A percentile compares a stretch with the other conserved stretches of the same genome.
Evolutionary conservation across 176 grass and related monocot species (phyloP).

Genomic region (Neostapfia colusana): DNA sequence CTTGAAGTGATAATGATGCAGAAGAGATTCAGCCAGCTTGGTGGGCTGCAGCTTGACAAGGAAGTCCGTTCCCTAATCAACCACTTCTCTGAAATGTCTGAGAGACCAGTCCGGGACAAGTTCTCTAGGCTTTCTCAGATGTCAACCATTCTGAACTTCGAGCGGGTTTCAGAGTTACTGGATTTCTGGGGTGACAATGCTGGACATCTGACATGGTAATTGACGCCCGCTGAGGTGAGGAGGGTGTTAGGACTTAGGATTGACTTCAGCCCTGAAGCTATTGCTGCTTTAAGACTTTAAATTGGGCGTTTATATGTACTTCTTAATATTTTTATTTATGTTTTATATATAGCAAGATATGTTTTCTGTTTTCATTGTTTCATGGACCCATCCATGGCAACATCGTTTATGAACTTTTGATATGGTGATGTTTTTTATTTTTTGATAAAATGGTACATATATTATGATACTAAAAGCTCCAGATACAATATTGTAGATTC

Average conservation of each 20-base stretch:
- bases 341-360: conserved; percentile 23
- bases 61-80: conserved; percentile 85
- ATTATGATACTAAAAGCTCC: too few species aligned
- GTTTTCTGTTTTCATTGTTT: not conserved
- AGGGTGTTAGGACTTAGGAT: conserved; percentile 80
- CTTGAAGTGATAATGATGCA: conserved; percentile 97
- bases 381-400: not conserved
- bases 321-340: conserved; percentile 7
- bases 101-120: conserved; percentile 79
- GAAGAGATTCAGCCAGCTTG: conserved; percentile 91
- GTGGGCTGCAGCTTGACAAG: conserved; percentile 81
- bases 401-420: not conserved
- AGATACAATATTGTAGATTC: too few species aligned
- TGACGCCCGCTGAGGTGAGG: conserved; percentile 85
- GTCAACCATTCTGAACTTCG: conserved; percentile 87
- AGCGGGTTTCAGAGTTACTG: conserved; percentile 83
- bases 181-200: conserved; percentile 97
- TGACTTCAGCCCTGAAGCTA: conserved; percentile 83
- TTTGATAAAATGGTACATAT: too few species aligned
- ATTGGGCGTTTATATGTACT: conserved; percentile 23
- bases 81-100: conserved; percentile 90
- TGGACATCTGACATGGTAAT: conserved; percentile 82
- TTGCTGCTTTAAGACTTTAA: conserved; percentile 82
- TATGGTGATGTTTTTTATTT: too few species aligned
- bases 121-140: conserved; percentile 89